phyloP scores from a whole-genome alignment of 768 basidiomycete genomes.

The Polyporus arcularius region DNA sequence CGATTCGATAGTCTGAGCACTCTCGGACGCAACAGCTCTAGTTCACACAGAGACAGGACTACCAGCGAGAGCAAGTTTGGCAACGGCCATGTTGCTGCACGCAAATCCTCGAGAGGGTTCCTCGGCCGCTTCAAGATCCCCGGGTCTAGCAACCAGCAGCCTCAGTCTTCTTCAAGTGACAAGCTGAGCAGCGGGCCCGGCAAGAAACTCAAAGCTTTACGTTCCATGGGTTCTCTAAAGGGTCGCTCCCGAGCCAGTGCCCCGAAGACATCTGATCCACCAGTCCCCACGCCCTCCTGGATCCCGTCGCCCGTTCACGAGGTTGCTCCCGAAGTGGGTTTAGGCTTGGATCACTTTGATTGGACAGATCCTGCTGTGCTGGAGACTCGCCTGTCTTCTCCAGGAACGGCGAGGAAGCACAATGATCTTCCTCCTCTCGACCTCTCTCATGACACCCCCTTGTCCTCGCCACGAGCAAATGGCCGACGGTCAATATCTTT shows the following conservation, averaged over 20 bases:
- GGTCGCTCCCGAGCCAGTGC: slow-evolving; percentile 29
- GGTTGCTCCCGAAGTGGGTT: slow-evolving; percentile 18
- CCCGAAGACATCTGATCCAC: slow-evolving; percentile 14
- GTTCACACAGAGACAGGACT: slow-evolving; percentile 27
- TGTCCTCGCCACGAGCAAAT: slow-evolving; percentile 41
- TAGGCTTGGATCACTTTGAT: slow-evolving; percentile 41
- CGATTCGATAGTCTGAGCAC: slow-evolving; percentile 83
- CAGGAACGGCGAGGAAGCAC: slow-evolving; percentile 22
- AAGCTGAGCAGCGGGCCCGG: slow-evolving; percentile 35
- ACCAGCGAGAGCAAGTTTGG: slow-evolving; percentile 34
- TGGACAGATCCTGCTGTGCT: slow-evolving; percentile 39
- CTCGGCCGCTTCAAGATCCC: slow-evolving; percentile 60
- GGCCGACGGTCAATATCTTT: slow-evolving; percentile 80
- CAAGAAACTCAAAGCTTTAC: slow-evolving; percentile 69
- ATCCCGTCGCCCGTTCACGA: slow-evolving; percentile 16
- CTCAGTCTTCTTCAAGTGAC: slow-evolving; percentile 45
- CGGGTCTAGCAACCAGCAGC: slow-evolving; percentile 42
- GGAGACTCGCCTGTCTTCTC: slow-evolving; percentile 25
- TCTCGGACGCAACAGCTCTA: slow-evolving; percentile 47
- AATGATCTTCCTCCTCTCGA: slow-evolving; percentile 36
- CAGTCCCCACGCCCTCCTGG: slow-evolving; percentile 18
- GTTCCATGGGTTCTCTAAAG: slow-evolving; percentile 82
- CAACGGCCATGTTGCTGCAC: slow-evolving; percentile 38
- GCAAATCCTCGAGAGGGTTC: slow-evolving; percentile 70
- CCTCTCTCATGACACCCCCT: slow-evolving; percentile 34